Evolutionary conservation across 2,329 filamentous ascomycete genomes (phyloP).

Genomic region (Aspergillus thermomutatus): DNA sequence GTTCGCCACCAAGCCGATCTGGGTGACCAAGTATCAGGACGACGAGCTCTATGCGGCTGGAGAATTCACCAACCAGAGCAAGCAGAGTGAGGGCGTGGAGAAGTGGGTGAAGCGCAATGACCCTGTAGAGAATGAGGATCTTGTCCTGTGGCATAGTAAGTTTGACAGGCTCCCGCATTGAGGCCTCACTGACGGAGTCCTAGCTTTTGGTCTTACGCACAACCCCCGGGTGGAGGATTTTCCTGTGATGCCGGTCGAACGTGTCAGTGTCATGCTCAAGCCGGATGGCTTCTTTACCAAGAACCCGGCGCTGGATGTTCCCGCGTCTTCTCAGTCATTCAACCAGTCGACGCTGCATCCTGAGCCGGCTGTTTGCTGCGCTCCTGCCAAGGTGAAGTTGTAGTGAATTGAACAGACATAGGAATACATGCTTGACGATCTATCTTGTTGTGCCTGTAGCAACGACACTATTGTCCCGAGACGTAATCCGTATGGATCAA

Average conservation of each 20-base stretch:
- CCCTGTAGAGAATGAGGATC: constrained; percentile 46
- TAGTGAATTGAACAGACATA: constrained; percentile 7
- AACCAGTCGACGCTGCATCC: constrained; percentile 37
- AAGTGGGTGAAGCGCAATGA: constrained; percentile 49
- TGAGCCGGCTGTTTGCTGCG: constrained; percentile 23
- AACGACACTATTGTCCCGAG: background rate
- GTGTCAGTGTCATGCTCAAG: constrained; percentile 45
- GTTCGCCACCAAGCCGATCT: constrained; percentile 54
- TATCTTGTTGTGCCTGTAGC: background rate
- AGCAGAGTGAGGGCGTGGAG: constrained; percentile 53
- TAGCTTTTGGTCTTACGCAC: constrained; percentile 57
- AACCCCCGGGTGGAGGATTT: constrained; percentile 64
- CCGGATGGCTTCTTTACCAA: constrained; percentile 51
- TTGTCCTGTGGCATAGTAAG: constrained; percentile 40
- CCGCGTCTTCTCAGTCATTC: constrained; percentile 37
- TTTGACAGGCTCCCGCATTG: background rate
- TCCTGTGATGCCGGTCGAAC: constrained; percentile 64
- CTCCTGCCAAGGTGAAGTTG: constrained; percentile 25
- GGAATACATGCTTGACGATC: background rate
- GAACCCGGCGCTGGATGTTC: constrained; percentile 49
- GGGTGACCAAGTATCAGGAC: constrained; percentile 53
- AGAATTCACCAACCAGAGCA: constrained; percentile 51
- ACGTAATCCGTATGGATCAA: background rate
- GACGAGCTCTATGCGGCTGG: constrained; percentile 53
- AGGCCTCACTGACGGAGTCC: constrained; percentile 1